Conservation (phyloP, 2,329 filamentous ascomycete genomes). For the Eutypa lata region DNA sequence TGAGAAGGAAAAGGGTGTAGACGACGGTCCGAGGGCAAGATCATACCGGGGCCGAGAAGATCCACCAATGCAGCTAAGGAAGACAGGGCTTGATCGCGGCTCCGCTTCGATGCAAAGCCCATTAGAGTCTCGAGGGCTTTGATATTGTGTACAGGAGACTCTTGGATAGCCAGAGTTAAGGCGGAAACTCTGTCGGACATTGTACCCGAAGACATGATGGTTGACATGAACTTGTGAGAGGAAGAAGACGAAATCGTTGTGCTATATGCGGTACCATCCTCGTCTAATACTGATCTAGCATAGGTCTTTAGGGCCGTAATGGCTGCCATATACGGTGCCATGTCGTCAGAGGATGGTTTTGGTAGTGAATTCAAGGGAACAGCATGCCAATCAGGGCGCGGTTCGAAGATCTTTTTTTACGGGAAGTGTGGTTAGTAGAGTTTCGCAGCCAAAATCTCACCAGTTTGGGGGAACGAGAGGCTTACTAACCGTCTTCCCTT, state of each 20-base stretch:
- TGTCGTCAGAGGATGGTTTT: constrained; percentile 41
- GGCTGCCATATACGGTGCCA: constrained; percentile 38
- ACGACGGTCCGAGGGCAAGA: constrained; percentile 80
- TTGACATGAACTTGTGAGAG: constrained; percentile 92
- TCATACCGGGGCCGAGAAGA: constrained; percentile 82
- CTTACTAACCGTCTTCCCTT: constrained; percentile 42
- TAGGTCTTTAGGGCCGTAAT: constrained; percentile 61
- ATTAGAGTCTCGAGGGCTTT: constrained; percentile 86
- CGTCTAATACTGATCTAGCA: constrained; percentile 70
- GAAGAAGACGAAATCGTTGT: constrained; percentile 75
- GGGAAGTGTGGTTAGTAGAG: constrained; percentile 9
- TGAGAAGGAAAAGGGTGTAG: constrained; percentile 77
- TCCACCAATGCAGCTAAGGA: constrained; percentile 93
- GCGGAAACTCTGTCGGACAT: constrained; percentile 96
- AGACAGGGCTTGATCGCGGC: constrained; percentile 85
- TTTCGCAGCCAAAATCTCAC: neutral
- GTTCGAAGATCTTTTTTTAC: constrained; percentile 53
- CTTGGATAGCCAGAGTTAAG: constrained; percentile 88
- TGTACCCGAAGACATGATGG: constrained; percentile 95
- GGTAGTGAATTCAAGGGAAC: constrained; percentile 42
- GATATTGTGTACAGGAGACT: constrained; percentile 89
- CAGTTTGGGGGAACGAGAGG: constrained; percentile 13
- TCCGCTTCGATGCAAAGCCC: constrained; percentile 84
- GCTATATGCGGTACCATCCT: constrained; percentile 73
- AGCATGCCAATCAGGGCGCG: constrained; percentile 56